phyloP scores from a whole-genome alignment of 176 grass and related monocot genomes.

The Musa acuminata region DNA sequence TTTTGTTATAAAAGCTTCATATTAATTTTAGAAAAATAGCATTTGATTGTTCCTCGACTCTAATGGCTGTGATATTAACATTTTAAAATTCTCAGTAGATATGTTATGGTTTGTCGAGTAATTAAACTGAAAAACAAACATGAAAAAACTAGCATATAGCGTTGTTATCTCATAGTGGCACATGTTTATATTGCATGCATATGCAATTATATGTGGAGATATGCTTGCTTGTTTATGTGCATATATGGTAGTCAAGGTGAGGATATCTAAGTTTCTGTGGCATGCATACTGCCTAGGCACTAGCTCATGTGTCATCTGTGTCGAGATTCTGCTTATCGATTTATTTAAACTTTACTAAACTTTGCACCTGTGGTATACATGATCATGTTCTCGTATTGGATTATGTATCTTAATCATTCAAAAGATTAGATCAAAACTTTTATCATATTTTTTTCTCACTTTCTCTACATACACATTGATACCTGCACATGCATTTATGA shows the following conservation, averaged over 20 bases:
- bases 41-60: too few species aligned
- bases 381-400: not conserved
- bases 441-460: not conserved
- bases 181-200: too few species aligned
- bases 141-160: too few species aligned
- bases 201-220: too few species aligned
- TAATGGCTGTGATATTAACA: too few species aligned
- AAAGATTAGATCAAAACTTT: not conserved
- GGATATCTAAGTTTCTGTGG: not conserved
- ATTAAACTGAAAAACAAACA: too few species aligned
- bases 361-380: not conserved
- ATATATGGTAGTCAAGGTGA: not conserved
- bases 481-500: not conserved
- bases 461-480: not conserved
- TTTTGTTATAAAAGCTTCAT: too few species aligned
- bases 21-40: too few species aligned
- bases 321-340: not conserved
- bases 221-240: not conserved
- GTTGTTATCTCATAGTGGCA: too few species aligned
- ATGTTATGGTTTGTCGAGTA: too few species aligned
- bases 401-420: not conserved
- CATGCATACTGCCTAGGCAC: not conserved
- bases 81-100: too few species aligned
- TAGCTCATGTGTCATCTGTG: not conserved
- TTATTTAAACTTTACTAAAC: not conserved